Evolutionary conservation across 1,139 yeast species (phyloP), one percentile per base, ranked within the genome.

Genomic region (Pichia terricola): DNA sequence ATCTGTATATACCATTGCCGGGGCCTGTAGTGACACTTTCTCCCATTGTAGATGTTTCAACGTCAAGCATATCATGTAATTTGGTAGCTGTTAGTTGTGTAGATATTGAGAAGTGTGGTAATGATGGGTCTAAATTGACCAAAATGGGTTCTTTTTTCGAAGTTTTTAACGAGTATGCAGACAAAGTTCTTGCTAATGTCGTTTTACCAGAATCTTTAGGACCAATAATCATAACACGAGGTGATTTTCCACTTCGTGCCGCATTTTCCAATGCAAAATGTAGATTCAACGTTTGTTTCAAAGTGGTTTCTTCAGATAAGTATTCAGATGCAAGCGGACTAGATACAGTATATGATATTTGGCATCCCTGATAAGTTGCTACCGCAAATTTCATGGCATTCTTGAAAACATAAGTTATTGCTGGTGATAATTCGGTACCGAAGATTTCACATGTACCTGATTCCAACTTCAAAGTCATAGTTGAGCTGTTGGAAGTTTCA

Each of bases 1-100:
- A 87, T 60, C 86, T 94, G 47, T 85, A 75, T 41, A 72, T 65
- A 9, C 46, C 48, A 1, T 47, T 47, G 2, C 94, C 76, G 1
- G 94, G 85, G 27, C 97, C 97, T n/a, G 89, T 83, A 0, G 95
- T 83, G 41, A 84, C 76, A 7, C 91, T 73, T 42, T 82, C 80
- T 7, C 97, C 97, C 77, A 91, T 83, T 37, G 68, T 68, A 11
- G 69, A 65, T 40, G 81, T 72, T 56, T 87, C 94, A 31, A 86
- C 75, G 57, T 91, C 96, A 22, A 50, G 37, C 31, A 45, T 35
- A 36, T 47, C 48, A 33, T 45, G 40, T 34, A 47, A 22, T 41
- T 47, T 42, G 5, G 44, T 37, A 5, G 95, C 96, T 0, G 94
- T 73, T 3, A 94, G 53, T 5, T 91, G 77, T 0, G 98, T 96